Evolutionary conservation across 225 moss, liverwort and hornwort genomes (phyloP).

Genomic region (Pseudoscleropodium purum): DNA sequence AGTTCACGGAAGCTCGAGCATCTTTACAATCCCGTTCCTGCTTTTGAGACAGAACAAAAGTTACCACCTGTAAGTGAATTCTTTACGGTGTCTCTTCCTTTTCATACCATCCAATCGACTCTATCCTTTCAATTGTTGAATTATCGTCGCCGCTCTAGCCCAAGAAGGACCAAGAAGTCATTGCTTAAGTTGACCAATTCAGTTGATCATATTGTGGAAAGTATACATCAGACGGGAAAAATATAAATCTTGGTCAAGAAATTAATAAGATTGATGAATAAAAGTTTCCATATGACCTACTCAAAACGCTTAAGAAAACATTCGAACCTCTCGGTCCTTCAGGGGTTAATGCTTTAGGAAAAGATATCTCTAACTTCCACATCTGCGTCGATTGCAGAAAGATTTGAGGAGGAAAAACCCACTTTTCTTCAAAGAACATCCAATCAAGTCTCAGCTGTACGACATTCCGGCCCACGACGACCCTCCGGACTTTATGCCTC

Average conservation of each 20-base stretch:
- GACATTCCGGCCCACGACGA: neutral
- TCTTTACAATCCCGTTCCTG: constrained; percentile 10
- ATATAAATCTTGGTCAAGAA: neutral
- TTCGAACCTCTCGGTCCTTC: neutral
- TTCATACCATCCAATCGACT: neutral
- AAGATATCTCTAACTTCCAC: neutral
- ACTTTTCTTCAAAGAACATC: constrained; percentile 24
- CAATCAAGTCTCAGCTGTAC: neutral
- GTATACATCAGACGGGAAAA: neutral
- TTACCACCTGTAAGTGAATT: constrained; percentile 11
- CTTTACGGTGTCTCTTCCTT: neutral
- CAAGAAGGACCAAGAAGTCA: neutral
- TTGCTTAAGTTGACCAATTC: neutral
- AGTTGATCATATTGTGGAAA: neutral
- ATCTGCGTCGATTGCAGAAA: constrained; percentile 1
- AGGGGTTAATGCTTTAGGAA: neutral
- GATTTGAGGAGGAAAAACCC: neutral
- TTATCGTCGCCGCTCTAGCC: neutral
- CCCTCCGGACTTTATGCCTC: constrained; percentile 6
- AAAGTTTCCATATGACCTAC: neutral
- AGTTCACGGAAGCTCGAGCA: neutral
- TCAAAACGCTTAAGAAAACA: neutral
- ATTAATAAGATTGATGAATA: neutral
- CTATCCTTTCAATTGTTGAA: neutral
- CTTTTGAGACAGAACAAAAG: constrained; percentile 21